Conservation (phyloP, 176 grass and related monocot species). For the Aegilops umbellulata region DNA sequence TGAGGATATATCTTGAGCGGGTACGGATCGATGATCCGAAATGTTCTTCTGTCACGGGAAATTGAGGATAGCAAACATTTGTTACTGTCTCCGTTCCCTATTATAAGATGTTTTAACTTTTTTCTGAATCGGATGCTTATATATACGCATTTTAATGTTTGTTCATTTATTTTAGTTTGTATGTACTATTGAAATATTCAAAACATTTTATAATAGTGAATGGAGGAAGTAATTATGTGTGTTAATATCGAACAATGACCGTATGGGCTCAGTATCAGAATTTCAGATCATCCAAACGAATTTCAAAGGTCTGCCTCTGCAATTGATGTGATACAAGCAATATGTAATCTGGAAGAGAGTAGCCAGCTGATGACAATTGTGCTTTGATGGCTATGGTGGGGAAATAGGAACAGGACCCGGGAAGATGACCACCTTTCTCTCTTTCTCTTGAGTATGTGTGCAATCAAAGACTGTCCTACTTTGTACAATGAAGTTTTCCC, state of each 20-base stretch:
- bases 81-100: background rate
- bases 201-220: no score
- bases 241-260: background rate
- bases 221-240: background rate
- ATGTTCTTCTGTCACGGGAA: background rate
- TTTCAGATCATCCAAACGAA: background rate
- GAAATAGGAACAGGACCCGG: no score
- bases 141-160: no score
- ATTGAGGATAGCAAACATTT: background rate
- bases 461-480: background rate
- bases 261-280: background rate
- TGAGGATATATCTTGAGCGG: no score
- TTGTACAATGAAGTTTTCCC: no score
- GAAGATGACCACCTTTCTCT: no score
- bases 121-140: no score
- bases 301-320: background rate
- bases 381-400: no score
- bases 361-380: no score
- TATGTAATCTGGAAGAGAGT: background rate
- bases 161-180: no score
- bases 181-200: no score
- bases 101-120: no score
- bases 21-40: background rate
- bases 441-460: background rate
- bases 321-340: background rate